Evolutionary conservation across 441 rosid genomes (phyloP), one percentile per base, ranked within the genome.

Genomic region (Bruguiera hainesii): DNA sequence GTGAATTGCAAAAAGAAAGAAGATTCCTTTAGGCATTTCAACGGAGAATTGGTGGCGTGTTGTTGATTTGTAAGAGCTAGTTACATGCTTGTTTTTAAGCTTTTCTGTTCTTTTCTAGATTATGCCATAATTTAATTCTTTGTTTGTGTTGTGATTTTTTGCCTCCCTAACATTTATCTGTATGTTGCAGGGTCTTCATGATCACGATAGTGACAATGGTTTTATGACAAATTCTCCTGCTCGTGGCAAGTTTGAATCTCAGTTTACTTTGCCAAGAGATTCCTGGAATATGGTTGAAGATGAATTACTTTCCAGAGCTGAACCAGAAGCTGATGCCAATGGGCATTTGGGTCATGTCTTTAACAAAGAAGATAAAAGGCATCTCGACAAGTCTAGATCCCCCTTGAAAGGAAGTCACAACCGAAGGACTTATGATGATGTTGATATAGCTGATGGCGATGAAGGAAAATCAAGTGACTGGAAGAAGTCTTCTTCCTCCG

Each of bases 1-100:
- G 70, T 88, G 88, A 81, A 79, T 81, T 88, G 83, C 89, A 76
- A 81, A 78, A 78, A 50, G 66, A 74, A 81, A 68, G 85, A 79
- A 81, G 75, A 70, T 67, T 78, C 73, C 66, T 56, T 83, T 87
- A 83, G 87, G 85, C 85, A 85, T 82, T 81, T 69, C 87, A 78
- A 61, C 62, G 87, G 90, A 87, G 70, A 76, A 84, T 85, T 85
- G 92, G 79, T 82, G 91, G 85, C 95, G 79, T 83, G 68, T 83
- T 76, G 77, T 83, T 82, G 80, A 88, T 87, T 93, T 75, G 96
- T 90, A 90, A 90, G 96, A 93, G 81, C 91, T 81, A 80, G 85
- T 84, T 83, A 71, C 75, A 70, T 72, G 62, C 67, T 71, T 56
- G 48, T 5, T 13, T 39, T 42, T 13, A 42, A 13, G 4, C 13